Evolutionary conservation across 257 asterid genomes (phyloP), one percentile per base, ranked within the genome.

Genomic region (Nicotiana benthamiana): DNA sequence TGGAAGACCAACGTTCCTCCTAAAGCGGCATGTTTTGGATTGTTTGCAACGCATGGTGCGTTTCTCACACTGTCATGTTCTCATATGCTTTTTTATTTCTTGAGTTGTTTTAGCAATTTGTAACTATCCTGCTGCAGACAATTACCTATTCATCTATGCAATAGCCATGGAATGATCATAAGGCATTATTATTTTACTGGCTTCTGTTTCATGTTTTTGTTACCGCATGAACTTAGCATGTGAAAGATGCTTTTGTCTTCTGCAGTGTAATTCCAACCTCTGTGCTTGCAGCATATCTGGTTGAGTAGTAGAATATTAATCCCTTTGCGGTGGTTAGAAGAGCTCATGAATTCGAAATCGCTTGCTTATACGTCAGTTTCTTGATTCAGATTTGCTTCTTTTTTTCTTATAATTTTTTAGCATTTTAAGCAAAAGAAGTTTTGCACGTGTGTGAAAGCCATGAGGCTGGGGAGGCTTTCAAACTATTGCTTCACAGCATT

Each of bases 261-360:
- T 34, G 75, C 75, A 34, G 40, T n/a, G 75, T 11, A 36, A 68
- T 18, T 48, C 11, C 57, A 68, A 36, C 27, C 40, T 48, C 40
- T 4, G 2, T 74, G 24, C 61, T 46, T 24, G 60, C 61, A 48
- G 61, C 36, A 1, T 48, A 3, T 48, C 61, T 15, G 43, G 8
- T 74, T 74, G 79, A 74, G 61, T 74, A 22, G 16, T 74, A 26
- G 61, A 26, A 24, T 13, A 74, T 48, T 24, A 43, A 53, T 62
- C 80, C 26, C 80, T 86, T 72, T 89, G 87, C 93, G 88, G 97
- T 93, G 83, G 89, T 93, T 83, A 84, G 94, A 89, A 88, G 97
- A 88, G 93, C 91, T 53, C 97, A 90, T 57, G 97, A 93, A 82
- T 93, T 93, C 89, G 90, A 93, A 84, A 91, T 93, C 28, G 86